These are phyloP conservation scores for Mycena kentingensis DNA, from an alignment of 768 basidiomycete species.

Conservation along the genomic window DNA sequence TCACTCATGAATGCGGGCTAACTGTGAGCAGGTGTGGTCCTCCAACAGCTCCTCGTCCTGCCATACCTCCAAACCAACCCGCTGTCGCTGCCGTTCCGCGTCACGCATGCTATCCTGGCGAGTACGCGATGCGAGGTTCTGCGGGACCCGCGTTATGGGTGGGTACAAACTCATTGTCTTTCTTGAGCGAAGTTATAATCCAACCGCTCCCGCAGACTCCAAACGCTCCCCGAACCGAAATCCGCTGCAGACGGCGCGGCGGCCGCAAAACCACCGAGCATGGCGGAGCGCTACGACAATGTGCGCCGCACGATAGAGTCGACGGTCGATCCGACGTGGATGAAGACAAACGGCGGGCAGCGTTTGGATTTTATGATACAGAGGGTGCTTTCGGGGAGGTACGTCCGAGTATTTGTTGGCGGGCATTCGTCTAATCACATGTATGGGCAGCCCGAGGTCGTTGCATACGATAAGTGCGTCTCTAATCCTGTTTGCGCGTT, in stretches of 20 bases:
- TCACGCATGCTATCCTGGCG: constrained; percentile 29
- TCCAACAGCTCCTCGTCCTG: constrained; percentile 31
- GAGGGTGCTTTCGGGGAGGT: constrained; percentile 15
- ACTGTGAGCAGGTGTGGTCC: constrained; percentile 25
- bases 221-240: constrained; percentile 9
- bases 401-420: background rate
- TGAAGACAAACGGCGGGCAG: constrained; percentile 5
- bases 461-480: constrained; percentile 18
- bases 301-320: constrained; percentile 13
- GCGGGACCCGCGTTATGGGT: constrained; percentile 13
- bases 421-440: background rate
- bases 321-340: constrained; percentile 16
- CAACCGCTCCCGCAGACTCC: background rate
- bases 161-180: background rate
- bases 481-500: background rate
- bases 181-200: background rate
- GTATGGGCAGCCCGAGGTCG: constrained; percentile 10
- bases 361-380: constrained; percentile 16
- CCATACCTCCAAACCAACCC: constrained; percentile 28
- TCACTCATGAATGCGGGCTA: no score
- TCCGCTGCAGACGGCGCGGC: no score
- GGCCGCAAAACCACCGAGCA: background rate
- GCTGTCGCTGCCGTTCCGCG: constrained; percentile 25
- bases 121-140: constrained; percentile 21
- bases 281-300: constrained; percentile 6